Evolutionary conservation across 2,329 filamentous ascomycete genomes (phyloP), one percentile per base, ranked within the genome.

Genomic region (Monosporascus sp.): DNA sequence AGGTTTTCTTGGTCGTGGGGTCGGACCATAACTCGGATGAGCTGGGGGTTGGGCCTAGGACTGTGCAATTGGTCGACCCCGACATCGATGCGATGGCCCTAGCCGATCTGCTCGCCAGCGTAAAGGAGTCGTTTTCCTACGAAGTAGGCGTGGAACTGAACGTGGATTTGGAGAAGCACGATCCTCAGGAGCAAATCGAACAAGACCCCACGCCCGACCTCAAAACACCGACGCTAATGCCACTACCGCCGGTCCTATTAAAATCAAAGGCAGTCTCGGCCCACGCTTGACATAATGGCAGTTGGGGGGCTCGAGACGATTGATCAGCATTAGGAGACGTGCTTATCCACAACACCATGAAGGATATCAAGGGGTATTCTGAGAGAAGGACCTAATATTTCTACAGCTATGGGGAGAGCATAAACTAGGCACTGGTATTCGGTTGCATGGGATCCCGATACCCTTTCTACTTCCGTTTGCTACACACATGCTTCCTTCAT

Each of bases 1-100:
- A 74, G 62, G 68, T 72, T 43, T 69, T 69, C 48, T 51, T 76
- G 14, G 68, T 76, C 27, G 57, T 73, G 41, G 57, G 58, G 41
- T 49, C 50, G 19, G 52, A 56, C 20, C 26, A 49, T 36, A 19
- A 47, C 37, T 54, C 50, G 19, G 52, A 61, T 26, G 55, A 60
- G 43, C 43, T 44, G 9, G 19, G 19, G 46, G 49, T 57, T 44
- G 48, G 58, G 19, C 14, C 31, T 16, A 40, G 31, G n/a, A n/a
- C 16, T 16, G 20, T 49, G 31, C n/a, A 53, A 31, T 48, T 65
- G 38, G 54, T 53, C 24, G 63, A 66, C 43, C 60, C 62, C 34
- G 55, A 53, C 14, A 56, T 56, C n/a, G 59, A 67, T 48, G 46
- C 56, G 48, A 48, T 52, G 40, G 59, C 55, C 22, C 48, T 64